Conservation (phyloP, 108 stramenopile species). For the Pseudonitzschia multistriata region DNA sequence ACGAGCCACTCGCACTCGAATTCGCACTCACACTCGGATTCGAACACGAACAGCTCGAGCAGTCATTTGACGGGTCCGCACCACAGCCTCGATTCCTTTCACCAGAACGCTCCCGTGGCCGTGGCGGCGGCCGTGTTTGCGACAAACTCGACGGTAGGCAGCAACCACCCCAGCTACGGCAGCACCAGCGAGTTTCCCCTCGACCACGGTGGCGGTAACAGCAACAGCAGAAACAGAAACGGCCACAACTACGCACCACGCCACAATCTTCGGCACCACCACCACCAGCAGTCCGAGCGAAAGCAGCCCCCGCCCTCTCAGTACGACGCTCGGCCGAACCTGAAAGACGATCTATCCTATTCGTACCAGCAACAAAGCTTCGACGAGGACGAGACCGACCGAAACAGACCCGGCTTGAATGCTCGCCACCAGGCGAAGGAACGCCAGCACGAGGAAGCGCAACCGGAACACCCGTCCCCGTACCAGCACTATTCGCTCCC, state of each 20-base stretch:
- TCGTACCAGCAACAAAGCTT: constrained; percentile 5
- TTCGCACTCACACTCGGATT: too few species aligned
- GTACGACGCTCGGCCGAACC: neutral
- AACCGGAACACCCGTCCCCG: neutral
- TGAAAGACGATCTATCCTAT: constrained; percentile 1
- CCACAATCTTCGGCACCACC: neutral
- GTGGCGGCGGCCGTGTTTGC: too few species aligned
- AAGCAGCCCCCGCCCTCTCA: neutral
- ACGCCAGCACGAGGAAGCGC: neutral
- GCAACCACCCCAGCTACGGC: too few species aligned
- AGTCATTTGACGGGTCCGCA: too few species aligned
- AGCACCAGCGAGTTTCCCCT: too few species aligned
- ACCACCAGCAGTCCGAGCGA: neutral
- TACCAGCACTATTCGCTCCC: neutral
- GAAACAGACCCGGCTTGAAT: neutral
- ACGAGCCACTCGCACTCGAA: too few species aligned
- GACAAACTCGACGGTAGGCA: too few species aligned
- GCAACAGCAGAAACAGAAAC: too few species aligned
- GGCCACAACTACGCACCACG: neutral
- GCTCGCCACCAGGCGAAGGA: neutral
- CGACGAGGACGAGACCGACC: neutral
- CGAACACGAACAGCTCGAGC: too few species aligned
- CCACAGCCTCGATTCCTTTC: too few species aligned
- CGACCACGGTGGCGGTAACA: neutral
- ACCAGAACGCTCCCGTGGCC: too few species aligned